Conservation (phyloP, 2,329 filamentous ascomycete species). For the Microcyclospora pomicola region DNA sequence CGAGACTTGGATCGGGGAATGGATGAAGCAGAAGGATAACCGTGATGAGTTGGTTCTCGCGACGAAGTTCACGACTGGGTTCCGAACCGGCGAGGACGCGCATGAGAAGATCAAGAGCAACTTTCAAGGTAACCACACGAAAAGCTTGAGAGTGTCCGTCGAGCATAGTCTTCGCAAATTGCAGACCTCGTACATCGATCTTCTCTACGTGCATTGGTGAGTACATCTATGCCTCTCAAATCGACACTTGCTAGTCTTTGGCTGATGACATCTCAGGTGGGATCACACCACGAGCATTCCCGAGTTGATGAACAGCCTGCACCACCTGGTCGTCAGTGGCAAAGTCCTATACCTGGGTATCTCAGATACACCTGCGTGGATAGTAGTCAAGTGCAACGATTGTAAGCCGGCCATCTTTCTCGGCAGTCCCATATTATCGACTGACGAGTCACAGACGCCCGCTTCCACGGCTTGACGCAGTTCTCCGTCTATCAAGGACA, state of each 20-base stretch:
- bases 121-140: slow-evolving; percentile 45
- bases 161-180: slow-evolving; percentile 33
- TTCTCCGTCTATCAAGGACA: slow-evolving; percentile 57
- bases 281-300: slow-evolving; percentile 51
- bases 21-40: slow-evolving; percentile 24
- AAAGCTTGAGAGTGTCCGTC: slow-evolving; percentile 43
- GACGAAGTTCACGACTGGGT: slow-evolving; percentile 50
- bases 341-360: slow-evolving; percentile 57
- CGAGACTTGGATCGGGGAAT: slow-evolving; percentile 23
- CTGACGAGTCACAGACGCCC: slow-evolving; percentile 37
- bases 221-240: not conserved
- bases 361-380: slow-evolving; percentile 56
- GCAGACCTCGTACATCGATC: slow-evolving; percentile 55
- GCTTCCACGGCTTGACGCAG: slow-evolving; percentile 52
- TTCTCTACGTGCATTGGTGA: slow-evolving; percentile 28
- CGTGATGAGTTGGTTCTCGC: slow-evolving; percentile 53
- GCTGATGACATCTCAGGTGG: slow-evolving; percentile 29
- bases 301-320: slow-evolving; percentile 56
- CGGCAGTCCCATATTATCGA: not conserved
- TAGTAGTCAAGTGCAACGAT: slow-evolving; percentile 39
- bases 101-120: slow-evolving; percentile 26
- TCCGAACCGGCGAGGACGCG: slow-evolving; percentile 21
- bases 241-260: not conserved
- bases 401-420: slow-evolving; percentile 21
- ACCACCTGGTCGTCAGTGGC: slow-evolving; percentile 43